Conservation (phyloP, 768 basidiomycete genomes). For the Hortiboletus flavorubellus region DNA sequence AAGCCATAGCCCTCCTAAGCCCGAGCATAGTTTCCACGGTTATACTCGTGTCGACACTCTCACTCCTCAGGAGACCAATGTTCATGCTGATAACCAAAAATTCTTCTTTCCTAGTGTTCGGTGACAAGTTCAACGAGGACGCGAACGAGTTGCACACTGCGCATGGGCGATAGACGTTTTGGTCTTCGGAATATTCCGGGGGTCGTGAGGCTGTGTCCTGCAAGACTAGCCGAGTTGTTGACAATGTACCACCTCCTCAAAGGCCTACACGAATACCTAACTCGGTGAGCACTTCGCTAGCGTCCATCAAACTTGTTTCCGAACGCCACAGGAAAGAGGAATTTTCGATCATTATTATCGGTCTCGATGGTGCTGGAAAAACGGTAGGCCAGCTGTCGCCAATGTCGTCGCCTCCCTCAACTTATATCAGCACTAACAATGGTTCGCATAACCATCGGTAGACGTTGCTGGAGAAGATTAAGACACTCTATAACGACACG, state of each 20-base stretch:
- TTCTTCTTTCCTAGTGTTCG: too few species aligned
- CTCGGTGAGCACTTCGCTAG: constrained; percentile 47
- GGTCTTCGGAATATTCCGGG: too few species aligned
- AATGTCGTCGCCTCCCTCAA: not conserved
- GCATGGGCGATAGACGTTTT: too few species aligned
- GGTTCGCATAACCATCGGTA: constrained; percentile 22
- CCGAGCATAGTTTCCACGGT: too few species aligned
- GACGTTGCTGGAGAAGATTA: constrained; percentile 91
- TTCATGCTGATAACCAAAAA: too few species aligned
- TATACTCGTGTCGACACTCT: too few species aligned
- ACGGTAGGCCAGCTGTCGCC: constrained; percentile 47
- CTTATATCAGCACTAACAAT: not conserved
- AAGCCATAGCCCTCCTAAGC: too few species aligned
- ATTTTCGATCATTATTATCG: constrained; percentile 93
- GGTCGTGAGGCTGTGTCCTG: too few species aligned
- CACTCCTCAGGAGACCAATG: too few species aligned
- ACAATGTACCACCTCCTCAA: constrained; percentile 92
- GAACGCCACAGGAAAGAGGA: constrained; percentile 67
- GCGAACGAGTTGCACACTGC: too few species aligned
- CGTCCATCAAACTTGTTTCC: not conserved
- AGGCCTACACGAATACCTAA: constrained; percentile 87
- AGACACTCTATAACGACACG: constrained; percentile 83
- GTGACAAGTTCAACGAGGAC: too few species aligned
- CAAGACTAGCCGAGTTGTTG: too few species aligned
- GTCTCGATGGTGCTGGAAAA: constrained; percentile 90